Base-by-base conservation (phyloP, 2,329 filamentous ascomycete genomes). In the Pseudocercospora musae region DNA sequence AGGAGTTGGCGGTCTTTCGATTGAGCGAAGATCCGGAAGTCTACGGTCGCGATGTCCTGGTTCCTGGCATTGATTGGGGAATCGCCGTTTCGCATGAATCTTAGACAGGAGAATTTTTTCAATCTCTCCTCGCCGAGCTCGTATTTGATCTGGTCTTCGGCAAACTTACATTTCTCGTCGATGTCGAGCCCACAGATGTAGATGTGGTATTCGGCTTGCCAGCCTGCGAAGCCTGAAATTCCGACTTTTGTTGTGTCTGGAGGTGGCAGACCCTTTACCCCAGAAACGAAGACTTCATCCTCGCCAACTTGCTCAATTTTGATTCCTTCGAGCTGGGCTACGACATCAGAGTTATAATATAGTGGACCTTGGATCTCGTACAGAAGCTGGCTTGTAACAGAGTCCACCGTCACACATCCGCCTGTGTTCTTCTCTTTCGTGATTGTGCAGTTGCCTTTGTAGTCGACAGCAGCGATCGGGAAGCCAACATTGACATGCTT, bases 321-420 rank as follows among this genome's bases (percentile, higher is more conserved):
- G 50, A 84, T 73, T 23, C 78, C 73, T 53, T 79, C 74, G 15
- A 85, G 71, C 15, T 81, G 68, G 0, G 83, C 82, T 0, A 79
- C 82, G 27, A 84, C 82, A 65, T 85, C 83, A 0, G 78, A 80
- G 71, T 84, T 84, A 73, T 79, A 81, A 68, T 85, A 85, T 73
- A 78, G 79, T 0, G 78, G 79, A 3, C 82, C 82, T 64, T 83
- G 81, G n/a, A 83, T 78, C 70, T 83, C 81, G 67, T 83, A 84
- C 1, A 84, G 66, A 2, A 84, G 71, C 61, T 85, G 82, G 1
- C 78, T 80, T 0, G 78, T 79, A 50, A 80, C 79, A 0, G 82
- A 84, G 58, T 82, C 78, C 11, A 80, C 77, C 0, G 75, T 75
- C 8, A 76, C 71, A 33, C 63, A 65, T 52, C 76, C 75, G 15